These are phyloP conservation scores for Cadophora sp. DNA, from an alignment of 2,329 filamentous ascomycete genomes.

Conservation along the genomic window DNA sequence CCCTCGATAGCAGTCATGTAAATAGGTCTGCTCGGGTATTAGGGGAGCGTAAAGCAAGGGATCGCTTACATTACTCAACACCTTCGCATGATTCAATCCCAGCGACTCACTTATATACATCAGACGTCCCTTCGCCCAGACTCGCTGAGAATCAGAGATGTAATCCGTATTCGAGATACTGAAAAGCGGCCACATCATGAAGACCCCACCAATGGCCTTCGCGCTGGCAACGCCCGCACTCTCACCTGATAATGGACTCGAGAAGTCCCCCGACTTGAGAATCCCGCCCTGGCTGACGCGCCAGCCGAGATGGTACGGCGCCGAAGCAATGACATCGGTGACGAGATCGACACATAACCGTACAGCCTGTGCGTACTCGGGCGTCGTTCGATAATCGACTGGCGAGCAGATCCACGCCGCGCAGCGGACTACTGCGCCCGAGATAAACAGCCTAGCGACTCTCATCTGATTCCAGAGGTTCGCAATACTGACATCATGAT, in stretches of 20 bases:
- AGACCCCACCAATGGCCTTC: constrained; percentile 64
- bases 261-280: constrained; percentile 45
- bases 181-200: constrained; percentile 64
- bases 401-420: constrained; percentile 66
- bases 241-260: constrained; percentile 56
- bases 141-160: constrained; percentile 62
- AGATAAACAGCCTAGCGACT: constrained; percentile 60
- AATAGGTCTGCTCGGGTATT: neutral
- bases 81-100: constrained; percentile 64
- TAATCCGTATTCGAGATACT: constrained; percentile 63
- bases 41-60: constrained; percentile 11
- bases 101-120: constrained; percentile 60
- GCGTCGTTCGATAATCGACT: constrained; percentile 66
- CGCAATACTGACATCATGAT: constrained; percentile 64
- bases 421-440: constrained; percentile 62
- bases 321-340: constrained; percentile 63
- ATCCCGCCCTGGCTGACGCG: constrained; percentile 51
- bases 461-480: constrained; percentile 63
- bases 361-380: constrained; percentile 63
- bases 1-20: neutral
- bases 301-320: constrained; percentile 69
- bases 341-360: constrained; percentile 59
- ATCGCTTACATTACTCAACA: constrained; percentile 57
- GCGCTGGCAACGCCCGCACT: constrained; percentile 48
- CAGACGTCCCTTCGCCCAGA: constrained; percentile 61